Base-by-base conservation (phyloP, 768 basidiomycete genomes). In the Mycena latifolia region DNA sequence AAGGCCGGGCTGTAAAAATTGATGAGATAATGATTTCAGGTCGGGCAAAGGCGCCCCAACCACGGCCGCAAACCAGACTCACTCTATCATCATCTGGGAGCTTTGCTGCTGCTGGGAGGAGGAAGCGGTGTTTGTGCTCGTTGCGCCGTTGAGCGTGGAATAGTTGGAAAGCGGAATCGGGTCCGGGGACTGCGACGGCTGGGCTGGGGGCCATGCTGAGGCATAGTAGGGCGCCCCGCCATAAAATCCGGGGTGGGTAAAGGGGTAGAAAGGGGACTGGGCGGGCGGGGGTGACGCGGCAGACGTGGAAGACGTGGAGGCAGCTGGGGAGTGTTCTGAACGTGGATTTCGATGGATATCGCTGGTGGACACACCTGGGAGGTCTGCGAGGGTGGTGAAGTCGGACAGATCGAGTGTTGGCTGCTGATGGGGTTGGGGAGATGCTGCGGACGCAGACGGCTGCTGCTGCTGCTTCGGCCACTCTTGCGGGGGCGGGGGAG, bases 291-390 rank as follows among this genome's bases (percentile, higher is more conserved):
- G 37, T 67, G 78, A 57, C 71, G 74, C 35, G 62, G 63, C 55
- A 1, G 78, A 66, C 20, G 76, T 58, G 6, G 80, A 64, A 10
- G 79, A 55, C 14, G 81, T 73, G 35, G 82, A 76, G 18, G 84
- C 77, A 1, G 80, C 86, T 14, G 90, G 91, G n/a, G 92, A 90
- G 18, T 90, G 91, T 74, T 93, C 92, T 52, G 93, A 77, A 50
- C 88, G 76, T 35, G 76, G 63, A 65, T 74, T 73, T 47, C 75
- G 61, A 24, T 70, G 52, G 52, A 65, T 53, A 55, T 56, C 47
- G 45, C 29, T 37, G 47, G 70, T 24, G 18, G 20, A 67, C 80
- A 76, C 76, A 84, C 84, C 81, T 71, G 77, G 69, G 51, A 85
- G 69, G 69, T 85, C 82, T 6, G 73, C 33, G 14, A 35, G 74